Base-by-base conservation (phyloP, 768 basidiomycete species). In the Kondoa malvinella region DNA sequence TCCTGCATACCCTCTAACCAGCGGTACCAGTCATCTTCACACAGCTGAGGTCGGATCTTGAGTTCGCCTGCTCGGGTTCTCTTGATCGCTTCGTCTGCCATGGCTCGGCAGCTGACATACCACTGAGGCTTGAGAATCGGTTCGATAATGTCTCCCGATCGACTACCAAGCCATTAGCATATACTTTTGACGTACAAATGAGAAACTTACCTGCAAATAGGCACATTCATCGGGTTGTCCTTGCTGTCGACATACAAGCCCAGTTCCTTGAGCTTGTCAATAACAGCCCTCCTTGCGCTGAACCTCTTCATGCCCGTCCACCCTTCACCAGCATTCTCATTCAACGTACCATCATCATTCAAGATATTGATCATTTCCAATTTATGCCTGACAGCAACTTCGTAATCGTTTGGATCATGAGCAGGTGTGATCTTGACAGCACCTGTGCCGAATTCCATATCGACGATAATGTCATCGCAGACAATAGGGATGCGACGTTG, bases 351-450 rank as follows among this genome's bases (percentile, higher is more conserved):
- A 75, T 99, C 90, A 73, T 97, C 94, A 74, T 95, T 95, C 73
- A 97, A 76, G 71, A 97, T 87, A 73, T 87, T 96, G 79, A 99
- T 86, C 76, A 95, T 94, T 59, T 88, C 85, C 26, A 99, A 81
- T 15, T 86, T 84, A 76, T 97, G 90, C 56, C 94, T 80, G 73
- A 84, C 75, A 12, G 91, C 95, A 71, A 92, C 91, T 71, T 91
- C 90, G 77, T 94, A 97, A 81, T 97, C 94, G 75, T 92, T 92
- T 17, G 86, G 88, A 76, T 97, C 95, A 75, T 97, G 95, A 0
- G 94, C 95, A 17, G 95, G 95, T 0, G 95, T 97, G 74, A 97
- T 96, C 80, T 99, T 97, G 64, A 97, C 94, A 0, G 94, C 95
- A 76, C 95, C 95, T 32, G 95, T 99, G 40, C 95, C 95, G 73